These are phyloP conservation scores for Protomyces lactucae-debilis DNA, from an alignment of 1,139 yeast genomes.

Conservation along the genomic window DNA sequence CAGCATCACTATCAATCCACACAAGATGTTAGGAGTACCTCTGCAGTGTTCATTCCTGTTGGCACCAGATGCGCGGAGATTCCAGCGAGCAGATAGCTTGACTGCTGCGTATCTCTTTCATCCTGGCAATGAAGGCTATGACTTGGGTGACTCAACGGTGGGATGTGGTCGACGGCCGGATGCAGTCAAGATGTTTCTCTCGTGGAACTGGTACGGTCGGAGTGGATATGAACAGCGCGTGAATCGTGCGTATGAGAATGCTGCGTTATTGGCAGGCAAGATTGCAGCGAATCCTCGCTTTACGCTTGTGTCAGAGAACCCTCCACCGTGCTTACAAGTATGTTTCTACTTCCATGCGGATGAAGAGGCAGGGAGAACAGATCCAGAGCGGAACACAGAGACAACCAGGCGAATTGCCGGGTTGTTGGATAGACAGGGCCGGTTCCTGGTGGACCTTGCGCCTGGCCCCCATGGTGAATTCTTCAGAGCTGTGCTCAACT, in stretches of 20 bases:
- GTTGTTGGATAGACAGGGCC: slow-evolving; percentile 57
- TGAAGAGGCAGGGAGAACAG: slow-evolving; percentile 35
- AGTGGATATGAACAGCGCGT: slow-evolving; percentile 53
- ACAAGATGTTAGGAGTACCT: slow-evolving; percentile 87
- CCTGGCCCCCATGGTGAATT: slow-evolving; percentile 76
- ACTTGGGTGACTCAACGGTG: slow-evolving; percentile 86
- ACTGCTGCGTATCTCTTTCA: slow-evolving; percentile 81
- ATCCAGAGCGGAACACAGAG: slow-evolving; percentile 41
- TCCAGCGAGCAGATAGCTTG: slow-evolving; percentile 69
- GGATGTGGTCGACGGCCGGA: slow-evolving; percentile 89
- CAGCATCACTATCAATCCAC: slow-evolving; percentile 81
- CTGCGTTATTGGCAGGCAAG: slow-evolving; percentile 53
- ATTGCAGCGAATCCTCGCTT: slow-evolving; percentile 45
- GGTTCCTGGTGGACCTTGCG: slow-evolving; percentile 74
- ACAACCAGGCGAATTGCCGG: slow-evolving; percentile 62
- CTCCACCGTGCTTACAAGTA: slow-evolving; percentile 77
- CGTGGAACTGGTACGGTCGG: slow-evolving; percentile 77
- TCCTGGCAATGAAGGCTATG: slow-evolving; percentile 51
- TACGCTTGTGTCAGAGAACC: slow-evolving; percentile 51
- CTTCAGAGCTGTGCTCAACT: slow-evolving; percentile 77
- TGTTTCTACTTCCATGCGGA: slow-evolving; percentile 67
- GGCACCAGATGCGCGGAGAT: slow-evolving; percentile 60
- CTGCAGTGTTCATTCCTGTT: slow-evolving; percentile 68
- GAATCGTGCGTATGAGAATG: slow-evolving; percentile 66
- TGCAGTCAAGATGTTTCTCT: slow-evolving; percentile 68